A percentile compares a stretch with the other conserved stretches of the same genome.
Conservation (phyloP, 2,329 filamentous ascomycete genomes). For the Diaporthe amygdali region DNA sequence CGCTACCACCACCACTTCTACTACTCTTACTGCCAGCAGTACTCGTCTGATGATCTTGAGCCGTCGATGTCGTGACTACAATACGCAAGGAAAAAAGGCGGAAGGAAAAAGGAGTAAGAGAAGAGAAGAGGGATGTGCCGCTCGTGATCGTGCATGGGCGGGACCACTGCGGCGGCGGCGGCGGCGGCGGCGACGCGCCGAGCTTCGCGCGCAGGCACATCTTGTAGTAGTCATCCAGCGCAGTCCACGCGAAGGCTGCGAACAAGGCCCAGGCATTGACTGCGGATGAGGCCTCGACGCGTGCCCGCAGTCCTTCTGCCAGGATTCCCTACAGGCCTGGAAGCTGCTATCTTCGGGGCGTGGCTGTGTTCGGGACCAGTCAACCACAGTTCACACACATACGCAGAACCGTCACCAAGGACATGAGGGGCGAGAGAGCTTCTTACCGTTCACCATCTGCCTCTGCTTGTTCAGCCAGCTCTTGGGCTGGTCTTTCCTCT, state of each 20-base stretch:
- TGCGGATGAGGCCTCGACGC: not conserved
- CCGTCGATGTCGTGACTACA: not conserved
- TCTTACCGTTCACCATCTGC: slow-evolving; percentile 67
- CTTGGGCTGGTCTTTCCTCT: slow-evolving; percentile 75
- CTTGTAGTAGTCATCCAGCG: not conserved
- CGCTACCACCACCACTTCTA: not conserved
- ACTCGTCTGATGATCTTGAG: not conserved
- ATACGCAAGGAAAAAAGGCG: slow-evolving; percentile 9
- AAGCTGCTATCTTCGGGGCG: slow-evolving; percentile 51
- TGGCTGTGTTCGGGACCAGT: slow-evolving; percentile 38
- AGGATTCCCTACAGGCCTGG: slow-evolving; percentile 32
- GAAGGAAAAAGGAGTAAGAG: not conserved
- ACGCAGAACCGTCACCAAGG: not conserved
- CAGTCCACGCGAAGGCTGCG: not conserved
- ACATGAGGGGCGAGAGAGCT: no score
- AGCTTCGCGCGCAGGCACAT: not conserved
- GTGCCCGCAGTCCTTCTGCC: slow-evolving; percentile 14
- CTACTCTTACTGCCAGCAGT: slow-evolving; percentile 7
- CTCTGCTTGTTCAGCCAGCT: slow-evolving; percentile 88
- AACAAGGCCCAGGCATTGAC: not conserved
- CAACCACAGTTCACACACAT: not conserved
- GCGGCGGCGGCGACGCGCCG: not conserved
- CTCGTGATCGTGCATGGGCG: not conserved
- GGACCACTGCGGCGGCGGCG: not conserved
- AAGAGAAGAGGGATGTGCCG: not conserved